These are phyloP conservation scores for Lablab purpureus DNA, from an alignment of 306 rosid species.

Conservation along the genomic window DNA sequence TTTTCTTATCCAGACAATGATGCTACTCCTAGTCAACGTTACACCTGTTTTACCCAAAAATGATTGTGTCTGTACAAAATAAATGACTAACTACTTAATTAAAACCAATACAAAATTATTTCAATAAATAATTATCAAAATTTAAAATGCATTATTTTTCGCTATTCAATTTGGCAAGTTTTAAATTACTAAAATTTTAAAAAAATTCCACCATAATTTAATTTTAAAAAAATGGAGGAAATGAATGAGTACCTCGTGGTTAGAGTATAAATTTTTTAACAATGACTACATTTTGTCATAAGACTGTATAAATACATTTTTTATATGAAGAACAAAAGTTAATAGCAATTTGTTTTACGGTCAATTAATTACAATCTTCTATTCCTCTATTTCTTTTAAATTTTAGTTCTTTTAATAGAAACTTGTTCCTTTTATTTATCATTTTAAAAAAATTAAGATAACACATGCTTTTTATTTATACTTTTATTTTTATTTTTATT, in stretches of 20 bases:
- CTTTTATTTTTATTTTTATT: too few relatives aligned
- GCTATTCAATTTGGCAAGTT: neutral
- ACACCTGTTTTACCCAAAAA: neutral
- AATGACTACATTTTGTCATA: too few relatives aligned
- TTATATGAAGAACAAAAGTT: neutral
- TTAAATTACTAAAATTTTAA: neutral
- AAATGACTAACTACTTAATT: neutral
- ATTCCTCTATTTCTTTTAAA: too few relatives aligned
- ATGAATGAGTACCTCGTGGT: too few relatives aligned
- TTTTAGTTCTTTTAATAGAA: too few relatives aligned
- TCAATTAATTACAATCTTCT: neutral
- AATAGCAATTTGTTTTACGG: neutral
- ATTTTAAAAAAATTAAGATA: too few relatives aligned
- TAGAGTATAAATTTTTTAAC: neutral
- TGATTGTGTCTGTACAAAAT: neutral
- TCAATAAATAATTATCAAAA: too few relatives aligned
- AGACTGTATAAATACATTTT: neutral
- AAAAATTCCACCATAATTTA: too few relatives aligned
- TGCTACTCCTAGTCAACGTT: neutral
- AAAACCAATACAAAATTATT: neutral
- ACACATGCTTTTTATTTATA: too few relatives aligned
- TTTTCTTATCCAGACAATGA: neutral
- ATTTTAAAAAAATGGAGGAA: too few relatives aligned
- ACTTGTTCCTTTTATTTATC: too few relatives aligned
- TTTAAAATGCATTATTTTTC: neutral